Evolutionary conservation across 108 stramenopile genomes (phyloP).

Genomic region (Cyclostephanos tholiformis): DNA sequence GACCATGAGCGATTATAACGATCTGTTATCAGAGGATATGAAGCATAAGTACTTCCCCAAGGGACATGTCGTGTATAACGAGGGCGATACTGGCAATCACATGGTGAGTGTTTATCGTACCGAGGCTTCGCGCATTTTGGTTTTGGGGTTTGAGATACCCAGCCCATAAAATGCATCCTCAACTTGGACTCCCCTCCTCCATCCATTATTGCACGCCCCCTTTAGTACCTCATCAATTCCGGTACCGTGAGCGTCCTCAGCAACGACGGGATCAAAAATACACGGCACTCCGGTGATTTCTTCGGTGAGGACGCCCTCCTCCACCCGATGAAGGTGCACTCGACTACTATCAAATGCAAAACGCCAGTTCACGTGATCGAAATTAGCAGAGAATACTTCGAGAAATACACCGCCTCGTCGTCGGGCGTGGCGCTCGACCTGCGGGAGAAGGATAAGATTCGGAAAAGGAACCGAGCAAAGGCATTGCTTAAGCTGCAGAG

Average conservation of each 20-base stretch:
- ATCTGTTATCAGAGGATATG: slow-evolving; percentile 80
- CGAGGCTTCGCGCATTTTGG: background rate
- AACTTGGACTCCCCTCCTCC: background rate
- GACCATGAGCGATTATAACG: slow-evolving; percentile 71
- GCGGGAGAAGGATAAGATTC: slow-evolving; percentile 79
- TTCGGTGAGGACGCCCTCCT: slow-evolving; percentile 86
- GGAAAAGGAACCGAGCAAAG: slow-evolving; percentile 83
- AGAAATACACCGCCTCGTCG: slow-evolving; percentile 77
- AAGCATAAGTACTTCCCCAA: slow-evolving; percentile 77
- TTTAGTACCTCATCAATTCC: slow-evolving; percentile 74
- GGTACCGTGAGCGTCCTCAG: slow-evolving; percentile 76
- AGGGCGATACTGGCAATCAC: slow-evolving; percentile 67
- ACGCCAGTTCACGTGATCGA: slow-evolving; percentile 87
- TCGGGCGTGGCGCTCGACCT: slow-evolving; percentile 57
- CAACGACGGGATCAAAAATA: slow-evolving; percentile 61
- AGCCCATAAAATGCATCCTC: background rate
- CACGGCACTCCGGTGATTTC: slow-evolving; percentile 67
- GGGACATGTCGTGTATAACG: slow-evolving; percentile 70
- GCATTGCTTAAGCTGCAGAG: slow-evolving; percentile 73
- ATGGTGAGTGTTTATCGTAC: slow-evolving; percentile 47
- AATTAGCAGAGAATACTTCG: slow-evolving; percentile 86
- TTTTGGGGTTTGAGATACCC: background rate
- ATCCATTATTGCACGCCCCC: background rate
- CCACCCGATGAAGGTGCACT: slow-evolving; percentile 61
- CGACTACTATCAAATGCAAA: slow-evolving; percentile 70